Evolutionary conservation across 2,329 filamentous ascomycete species (phyloP).

Genomic region (Chaetoscypha palmicola): DNA sequence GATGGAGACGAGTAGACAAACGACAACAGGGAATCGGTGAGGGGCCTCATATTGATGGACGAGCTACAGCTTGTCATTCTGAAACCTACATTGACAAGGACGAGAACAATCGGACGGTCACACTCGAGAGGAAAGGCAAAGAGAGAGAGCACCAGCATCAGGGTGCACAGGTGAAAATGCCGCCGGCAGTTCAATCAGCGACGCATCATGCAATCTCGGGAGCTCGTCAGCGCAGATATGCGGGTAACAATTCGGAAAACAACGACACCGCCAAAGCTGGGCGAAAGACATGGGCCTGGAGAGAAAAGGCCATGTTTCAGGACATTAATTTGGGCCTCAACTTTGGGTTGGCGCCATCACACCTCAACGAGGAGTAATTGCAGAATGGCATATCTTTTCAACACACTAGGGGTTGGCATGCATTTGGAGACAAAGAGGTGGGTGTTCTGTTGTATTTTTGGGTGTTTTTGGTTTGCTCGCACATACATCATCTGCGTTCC

Average conservation of each 20-base stretch:
- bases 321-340: conserved; percentile 24
- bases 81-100: conserved; percentile 11
- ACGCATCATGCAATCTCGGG: not conserved
- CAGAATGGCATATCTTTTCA: no score
- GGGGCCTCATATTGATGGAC: conserved; percentile 25
- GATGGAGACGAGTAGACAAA: conserved; percentile 17
- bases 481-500: no score
- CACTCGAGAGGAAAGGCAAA: conserved; percentile 24
- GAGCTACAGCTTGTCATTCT: conserved; percentile 15
- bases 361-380: no score
- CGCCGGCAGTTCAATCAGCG: conserved; percentile 5
- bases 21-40: conserved; percentile 21
- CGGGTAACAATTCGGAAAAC: not conserved
- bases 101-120: conserved; percentile 18
- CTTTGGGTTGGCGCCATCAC: conserved; percentile 20
- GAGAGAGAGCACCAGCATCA: conserved; percentile 2
- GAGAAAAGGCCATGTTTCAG: conserved; percentile 26
- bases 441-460: no score
- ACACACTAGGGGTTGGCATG: no score
- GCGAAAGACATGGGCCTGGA: conserved; percentile 17
- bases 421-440: no score
- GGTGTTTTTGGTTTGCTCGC: no score
- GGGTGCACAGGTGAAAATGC: no score
- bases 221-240: not conserved
- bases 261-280: not conserved